A percentile compares a stretch with the other conserved stretches of the same genome.
Evolutionary conservation across 2,329 filamentous ascomycete species (phyloP).

Genomic region (Seiridium cupressi): DNA sequence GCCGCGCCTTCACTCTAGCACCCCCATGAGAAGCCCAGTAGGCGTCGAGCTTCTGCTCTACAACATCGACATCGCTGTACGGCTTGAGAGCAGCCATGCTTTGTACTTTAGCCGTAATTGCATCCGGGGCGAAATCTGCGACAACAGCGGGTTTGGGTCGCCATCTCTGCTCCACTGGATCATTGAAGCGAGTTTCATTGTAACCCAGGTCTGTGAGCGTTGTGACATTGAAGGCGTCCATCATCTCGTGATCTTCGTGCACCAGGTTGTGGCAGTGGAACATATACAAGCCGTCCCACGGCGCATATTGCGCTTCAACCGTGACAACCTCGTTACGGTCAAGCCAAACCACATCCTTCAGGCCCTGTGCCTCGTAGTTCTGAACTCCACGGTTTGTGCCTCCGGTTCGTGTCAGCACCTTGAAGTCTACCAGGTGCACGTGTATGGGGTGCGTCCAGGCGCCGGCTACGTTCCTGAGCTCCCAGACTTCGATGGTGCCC

Average conservation of each 20-base stretch:
- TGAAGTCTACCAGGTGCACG: conserved; percentile 59
- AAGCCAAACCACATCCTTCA: conserved; percentile 59
- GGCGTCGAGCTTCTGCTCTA: conserved; percentile 25
- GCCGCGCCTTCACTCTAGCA: not conserved
- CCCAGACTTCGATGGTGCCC: conserved; percentile 47
- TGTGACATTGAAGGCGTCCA: conserved; percentile 45
- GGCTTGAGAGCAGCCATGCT: conserved; percentile 29
- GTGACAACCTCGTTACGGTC: conserved; percentile 47
- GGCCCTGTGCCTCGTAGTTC: conserved; percentile 48
- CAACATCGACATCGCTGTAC: conserved; percentile 30
- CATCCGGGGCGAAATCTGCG: conserved; percentile 21
- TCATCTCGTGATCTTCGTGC: conserved; percentile 45
- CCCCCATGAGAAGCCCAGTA: conserved; percentile 4
- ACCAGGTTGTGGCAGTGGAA: conserved; percentile 47
- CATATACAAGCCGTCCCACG: conserved; percentile 45
- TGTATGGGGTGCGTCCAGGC: conserved; percentile 54
- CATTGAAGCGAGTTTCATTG: conserved; percentile 32
- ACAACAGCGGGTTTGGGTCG: conserved; percentile 24
- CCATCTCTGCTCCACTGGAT: conserved; percentile 37
- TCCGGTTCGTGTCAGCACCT: conserved; percentile 46
- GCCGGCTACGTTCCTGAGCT: conserved; percentile 46
- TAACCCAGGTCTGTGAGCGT: conserved; percentile 36
- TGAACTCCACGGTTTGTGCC: conserved; percentile 37
- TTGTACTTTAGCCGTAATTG: conserved; percentile 28
- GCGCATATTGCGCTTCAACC: conserved; percentile 39